These are phyloP conservation scores for Ricinus communis DNA, from an alignment of 345 rosid genomes.

Conservation along the genomic window DNA sequence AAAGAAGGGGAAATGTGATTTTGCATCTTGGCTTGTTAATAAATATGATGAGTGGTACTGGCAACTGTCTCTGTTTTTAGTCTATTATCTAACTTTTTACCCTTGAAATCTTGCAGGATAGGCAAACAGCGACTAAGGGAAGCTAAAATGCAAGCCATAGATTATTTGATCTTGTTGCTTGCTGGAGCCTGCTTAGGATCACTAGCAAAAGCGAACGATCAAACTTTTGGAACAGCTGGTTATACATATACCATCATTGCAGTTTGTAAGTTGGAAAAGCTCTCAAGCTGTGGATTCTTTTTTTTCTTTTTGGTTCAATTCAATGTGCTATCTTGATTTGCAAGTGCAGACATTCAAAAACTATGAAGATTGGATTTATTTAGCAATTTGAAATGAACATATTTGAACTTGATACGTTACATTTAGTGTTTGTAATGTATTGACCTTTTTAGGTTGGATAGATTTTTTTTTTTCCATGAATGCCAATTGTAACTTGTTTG, in stretches of 20 bases:
- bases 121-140: slow-evolving; percentile 83
- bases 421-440: background rate
- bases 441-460: background rate
- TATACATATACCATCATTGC: slow-evolving; percentile 85
- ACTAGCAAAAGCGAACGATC: slow-evolving; percentile 55
- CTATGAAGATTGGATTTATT: background rate
- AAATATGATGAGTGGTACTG: background rate
- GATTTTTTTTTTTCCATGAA: background rate
- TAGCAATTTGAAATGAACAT: background rate
- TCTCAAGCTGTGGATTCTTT: background rate
- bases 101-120: slow-evolving; percentile 66
- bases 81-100: slow-evolving; percentile 1
- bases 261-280: slow-evolving; percentile 62
- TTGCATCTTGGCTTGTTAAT: background rate
- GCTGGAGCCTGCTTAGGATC: slow-evolving; percentile 97
- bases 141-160: slow-evolving; percentile 72
- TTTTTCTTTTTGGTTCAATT: background rate
- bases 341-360: background rate
- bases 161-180: slow-evolving; percentile 79
- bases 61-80: background rate
- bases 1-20: background rate
- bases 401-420: background rate
- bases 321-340: slow-evolving; percentile 1
- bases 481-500: background rate
- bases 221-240: slow-evolving; percentile 71